Conservation (phyloP, 1,284 basidiomycete species). For the Irpex rosettiformis region DNA sequence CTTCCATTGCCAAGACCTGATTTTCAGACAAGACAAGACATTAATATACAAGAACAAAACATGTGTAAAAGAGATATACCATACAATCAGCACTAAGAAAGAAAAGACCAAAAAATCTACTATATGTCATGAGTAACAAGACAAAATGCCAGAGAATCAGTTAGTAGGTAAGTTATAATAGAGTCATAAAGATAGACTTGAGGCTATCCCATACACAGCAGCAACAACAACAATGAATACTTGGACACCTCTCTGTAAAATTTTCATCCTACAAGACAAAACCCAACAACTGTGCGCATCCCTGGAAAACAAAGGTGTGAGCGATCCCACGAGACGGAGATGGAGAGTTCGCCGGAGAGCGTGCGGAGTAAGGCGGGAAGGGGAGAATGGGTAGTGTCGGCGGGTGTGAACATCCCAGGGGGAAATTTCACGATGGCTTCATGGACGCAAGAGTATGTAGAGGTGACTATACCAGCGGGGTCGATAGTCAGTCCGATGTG, state of each 20-base stretch:
- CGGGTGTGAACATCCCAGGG: neutral
- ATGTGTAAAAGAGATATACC: too few relatives aligned
- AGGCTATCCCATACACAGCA: neutral
- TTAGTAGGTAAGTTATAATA: neutral
- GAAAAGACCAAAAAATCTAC: too few relatives aligned
- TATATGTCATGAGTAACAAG: too few relatives aligned
- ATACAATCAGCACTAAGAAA: too few relatives aligned
- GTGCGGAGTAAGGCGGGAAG: neutral
- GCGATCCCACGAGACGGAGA: conserved; percentile 9
- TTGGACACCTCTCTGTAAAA: neutral
- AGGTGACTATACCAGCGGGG: conserved; percentile 35
- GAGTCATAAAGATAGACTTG: neutral
- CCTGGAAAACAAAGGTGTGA: conserved; percentile 10
- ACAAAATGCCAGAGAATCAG: too few relatives aligned
- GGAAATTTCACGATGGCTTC: conserved; percentile 30
- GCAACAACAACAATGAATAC: neutral
- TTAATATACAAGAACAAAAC: too few relatives aligned
- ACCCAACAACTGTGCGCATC: conserved; percentile 10
- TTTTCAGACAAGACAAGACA: too few relatives aligned
- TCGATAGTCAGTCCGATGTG: conserved; percentile 20
- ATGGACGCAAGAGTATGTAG: conserved; percentile 37
- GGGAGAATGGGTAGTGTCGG: neutral
- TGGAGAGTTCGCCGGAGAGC: conserved; percentile 7
- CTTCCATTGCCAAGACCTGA: too few relatives aligned
- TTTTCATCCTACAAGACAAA: conserved; percentile 5